phyloP scores from a whole-genome alignment of 163 green algal species.

The Volvox carteri region DNA sequence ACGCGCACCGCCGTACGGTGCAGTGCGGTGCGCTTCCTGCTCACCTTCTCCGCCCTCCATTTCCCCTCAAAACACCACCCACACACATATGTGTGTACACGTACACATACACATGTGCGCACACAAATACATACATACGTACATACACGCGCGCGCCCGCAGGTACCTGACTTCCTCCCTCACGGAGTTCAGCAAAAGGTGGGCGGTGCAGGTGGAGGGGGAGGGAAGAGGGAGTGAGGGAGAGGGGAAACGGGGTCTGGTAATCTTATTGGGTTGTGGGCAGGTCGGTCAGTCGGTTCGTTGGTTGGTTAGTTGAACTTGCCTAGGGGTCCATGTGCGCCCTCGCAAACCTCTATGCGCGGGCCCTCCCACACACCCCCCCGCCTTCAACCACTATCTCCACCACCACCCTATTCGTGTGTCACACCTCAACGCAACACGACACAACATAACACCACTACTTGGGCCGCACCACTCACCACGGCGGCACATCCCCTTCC shows the following conservation, averaged over 20 bases:
- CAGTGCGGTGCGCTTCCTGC: not conserved
- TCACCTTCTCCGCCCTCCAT: not conserved
- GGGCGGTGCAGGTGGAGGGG: not conserved
- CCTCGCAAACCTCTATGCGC: not conserved
- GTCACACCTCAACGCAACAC: too few species aligned
- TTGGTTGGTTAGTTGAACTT: not conserved
- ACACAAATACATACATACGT: too few species aligned
- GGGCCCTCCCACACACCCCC: too few species aligned
- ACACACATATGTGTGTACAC: not conserved
- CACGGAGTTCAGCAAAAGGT: slow-evolving; percentile 78
- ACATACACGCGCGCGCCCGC: not conserved
- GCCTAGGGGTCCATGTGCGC: not conserved
- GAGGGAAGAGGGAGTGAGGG: not conserved
- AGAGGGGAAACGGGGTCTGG: too few species aligned
- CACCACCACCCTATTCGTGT: too few species aligned
- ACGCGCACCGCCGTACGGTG: too few species aligned
- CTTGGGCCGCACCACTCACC: too few species aligned
- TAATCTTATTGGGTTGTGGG: too few species aligned
- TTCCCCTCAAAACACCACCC: not conserved
- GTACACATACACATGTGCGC: not conserved
- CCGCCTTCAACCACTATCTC: too few species aligned
- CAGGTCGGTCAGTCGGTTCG: too few species aligned
- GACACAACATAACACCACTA: too few species aligned
- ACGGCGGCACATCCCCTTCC: too few species aligned
- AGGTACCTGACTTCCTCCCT: slow-evolving; percentile 87